Evolutionary conservation across 2,329 filamentous ascomycete genomes (phyloP).

Genomic region (Cordyceps javanica): DNA sequence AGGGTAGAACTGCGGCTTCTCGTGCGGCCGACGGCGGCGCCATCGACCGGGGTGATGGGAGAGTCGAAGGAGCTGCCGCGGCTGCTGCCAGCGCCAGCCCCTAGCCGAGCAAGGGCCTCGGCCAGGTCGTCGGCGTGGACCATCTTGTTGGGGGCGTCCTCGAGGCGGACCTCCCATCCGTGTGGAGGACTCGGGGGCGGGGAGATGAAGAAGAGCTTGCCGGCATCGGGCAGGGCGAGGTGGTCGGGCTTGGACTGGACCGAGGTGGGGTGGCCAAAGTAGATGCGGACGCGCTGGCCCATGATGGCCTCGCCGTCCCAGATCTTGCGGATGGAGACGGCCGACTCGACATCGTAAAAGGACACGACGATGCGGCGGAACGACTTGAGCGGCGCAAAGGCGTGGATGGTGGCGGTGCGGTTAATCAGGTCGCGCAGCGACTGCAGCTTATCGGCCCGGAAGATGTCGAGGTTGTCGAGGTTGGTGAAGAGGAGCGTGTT

Average conservation of each 20-base stretch:
- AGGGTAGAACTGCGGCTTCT: constrained; percentile 59
- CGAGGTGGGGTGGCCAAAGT: constrained; percentile 59
- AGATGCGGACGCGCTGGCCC: constrained; percentile 62
- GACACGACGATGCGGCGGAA: constrained; percentile 77
- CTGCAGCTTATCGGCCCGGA: constrained; percentile 66
- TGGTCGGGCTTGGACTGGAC: constrained; percentile 50
- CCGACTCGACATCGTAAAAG: constrained; percentile 64
- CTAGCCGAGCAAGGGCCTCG: constrained; percentile 57
- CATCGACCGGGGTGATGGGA: constrained; percentile 37
- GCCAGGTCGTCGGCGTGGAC: constrained; percentile 65
- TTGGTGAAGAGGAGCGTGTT: constrained; percentile 85
- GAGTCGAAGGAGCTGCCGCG: constrained; percentile 19
- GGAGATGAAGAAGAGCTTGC: constrained; percentile 68
- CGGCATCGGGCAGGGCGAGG: constrained; percentile 60
- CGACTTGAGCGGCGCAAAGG: constrained; percentile 74
- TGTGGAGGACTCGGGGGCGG: constrained; percentile 62
- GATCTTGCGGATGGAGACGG: constrained; percentile 62
- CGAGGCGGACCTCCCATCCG: constrained; percentile 61
- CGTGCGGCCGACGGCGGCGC: constrained; percentile 22
- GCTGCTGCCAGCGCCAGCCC: constrained; percentile 33
- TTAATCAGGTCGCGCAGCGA: constrained; percentile 67
- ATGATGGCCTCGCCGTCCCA: constrained; percentile 71
- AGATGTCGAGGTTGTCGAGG: constrained; percentile 66
- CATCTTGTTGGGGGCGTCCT: constrained; percentile 64
- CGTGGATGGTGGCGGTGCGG: constrained; percentile 64